Evolutionary conservation across 2,329 filamentous ascomycete genomes (phyloP).

Genomic region (Calonectria leucothoes): DNA sequence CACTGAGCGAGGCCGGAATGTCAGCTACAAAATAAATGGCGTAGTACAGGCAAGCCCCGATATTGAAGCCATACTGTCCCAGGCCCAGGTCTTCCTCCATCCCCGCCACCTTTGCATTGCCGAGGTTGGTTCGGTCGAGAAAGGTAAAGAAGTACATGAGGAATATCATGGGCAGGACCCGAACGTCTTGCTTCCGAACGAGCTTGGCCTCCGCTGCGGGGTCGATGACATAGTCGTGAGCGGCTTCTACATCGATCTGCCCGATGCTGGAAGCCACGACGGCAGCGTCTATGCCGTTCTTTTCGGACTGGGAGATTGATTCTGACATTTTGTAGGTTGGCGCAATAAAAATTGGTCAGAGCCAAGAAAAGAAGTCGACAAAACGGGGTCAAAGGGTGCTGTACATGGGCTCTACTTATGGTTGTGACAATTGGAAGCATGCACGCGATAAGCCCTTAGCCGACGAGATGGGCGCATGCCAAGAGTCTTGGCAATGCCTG

Average conservation of each 20-base stretch:
- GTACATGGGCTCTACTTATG: neutral
- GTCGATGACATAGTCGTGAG: conserved; percentile 22
- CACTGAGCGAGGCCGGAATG: conserved; percentile 65
- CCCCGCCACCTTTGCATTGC: conserved; percentile 49
- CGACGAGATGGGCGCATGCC: neutral
- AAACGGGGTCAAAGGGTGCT: neutral
- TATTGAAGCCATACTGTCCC: conserved; percentile 61
- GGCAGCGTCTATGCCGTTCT: neutral
- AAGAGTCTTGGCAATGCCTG: neutral
- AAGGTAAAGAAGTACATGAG: conserved; percentile 27
- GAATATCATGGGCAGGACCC: neutral
- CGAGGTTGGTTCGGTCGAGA: conserved; percentile 48
- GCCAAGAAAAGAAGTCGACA: neutral
- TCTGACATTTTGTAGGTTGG: neutral
- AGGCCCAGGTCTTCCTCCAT: conserved; percentile 62
- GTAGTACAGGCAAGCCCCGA: conserved; percentile 69
- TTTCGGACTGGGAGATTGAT: neutral
- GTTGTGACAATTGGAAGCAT: neutral
- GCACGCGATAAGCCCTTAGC: neutral
- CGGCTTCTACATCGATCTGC: conserved; percentile 41
- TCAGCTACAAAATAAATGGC: conserved; percentile 67
- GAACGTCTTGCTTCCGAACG: conserved; percentile 6
- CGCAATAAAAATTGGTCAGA: neutral
- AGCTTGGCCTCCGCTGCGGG: neutral
- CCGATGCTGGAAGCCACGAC: conserved; percentile 16